Base-by-base conservation (phyloP, 2,329 filamentous ascomycete species). In the Penicillium olsonii region DNA sequence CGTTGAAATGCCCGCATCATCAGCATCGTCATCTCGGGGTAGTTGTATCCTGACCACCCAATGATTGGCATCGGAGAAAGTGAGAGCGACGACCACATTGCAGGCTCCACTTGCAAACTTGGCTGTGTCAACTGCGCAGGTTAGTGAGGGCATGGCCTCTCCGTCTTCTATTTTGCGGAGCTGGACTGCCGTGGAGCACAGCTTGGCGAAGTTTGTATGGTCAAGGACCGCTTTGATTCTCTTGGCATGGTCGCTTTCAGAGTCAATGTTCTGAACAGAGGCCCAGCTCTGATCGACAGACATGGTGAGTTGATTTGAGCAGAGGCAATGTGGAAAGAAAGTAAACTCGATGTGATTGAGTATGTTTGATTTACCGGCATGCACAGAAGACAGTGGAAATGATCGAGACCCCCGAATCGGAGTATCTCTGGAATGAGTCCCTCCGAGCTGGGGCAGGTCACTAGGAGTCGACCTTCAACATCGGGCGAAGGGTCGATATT, bases 31-130 rank as follows among this genome's bases (percentile, higher is more conserved):
- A 20, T 24, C 22, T n/a, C 8, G 15, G 8, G 44, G 44, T 3
- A 46, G 37, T 31, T 40, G 35, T n/a, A 42, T 42, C 37, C 45
- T 42, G 1, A 38, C 45, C 11, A 48, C 19, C 45, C 45, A 48
- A 42, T 48, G 45, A 9, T 11, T 34, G 12, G 11, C 20, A 42
- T 48, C 45, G 1, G 45, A 48, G 22, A 48, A 42, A n/a, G 10
- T 42, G 11, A 48, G 26, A n/a, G 45, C 45, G 12, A 48, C 15
- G n/a, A 48, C 45, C 1, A 48, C 17, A 26, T 48, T 48, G 29
- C 27, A 48, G 26, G 37, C 27, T 11, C 45, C 45, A 11, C 37
- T 42, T 34, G 45, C 20, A 22, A 48, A 48, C 24, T 39, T 48
- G 27, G 29, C 12, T 2, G 12, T 41, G 15, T 48, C 29, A 12